These are phyloP conservation scores for Ophiostoma ulmi DNA, from an alignment of 2,329 filamentous ascomycete species.

Conservation along the genomic window DNA sequence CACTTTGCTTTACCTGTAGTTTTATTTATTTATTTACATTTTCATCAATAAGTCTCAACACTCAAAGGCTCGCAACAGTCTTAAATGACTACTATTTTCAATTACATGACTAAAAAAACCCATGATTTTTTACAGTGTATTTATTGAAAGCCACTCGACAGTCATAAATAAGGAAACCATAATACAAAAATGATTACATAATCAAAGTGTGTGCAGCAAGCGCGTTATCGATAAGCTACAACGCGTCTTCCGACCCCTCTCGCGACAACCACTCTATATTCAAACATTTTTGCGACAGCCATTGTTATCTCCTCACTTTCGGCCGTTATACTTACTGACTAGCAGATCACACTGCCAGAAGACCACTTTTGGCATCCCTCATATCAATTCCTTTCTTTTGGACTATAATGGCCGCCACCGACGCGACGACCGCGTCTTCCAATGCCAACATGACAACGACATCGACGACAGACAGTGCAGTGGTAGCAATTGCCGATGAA, in stretches of 20 bases:
- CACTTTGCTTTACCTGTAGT: too few species aligned
- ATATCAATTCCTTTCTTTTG: neutral
- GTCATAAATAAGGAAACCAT: neutral
- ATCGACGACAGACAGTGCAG: neutral
- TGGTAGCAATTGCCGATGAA: constrained; percentile 16
- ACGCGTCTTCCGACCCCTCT: constrained; percentile 20
- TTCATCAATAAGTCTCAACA: too few species aligned
- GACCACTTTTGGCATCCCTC: neutral
- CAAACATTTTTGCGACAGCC: neutral
- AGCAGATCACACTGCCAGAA: neutral
- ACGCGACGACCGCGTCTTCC: constrained; percentile 17
- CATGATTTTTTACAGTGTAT: too few species aligned
- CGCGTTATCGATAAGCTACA: constrained; percentile 22
- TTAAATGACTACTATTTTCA: too few species aligned
- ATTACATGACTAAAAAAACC: too few species aligned
- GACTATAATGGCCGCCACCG: constrained; percentile 16
- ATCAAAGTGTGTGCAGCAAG: neutral
- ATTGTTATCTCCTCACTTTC: neutral
- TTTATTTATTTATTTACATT: too few species aligned
- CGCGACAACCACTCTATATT: neutral
- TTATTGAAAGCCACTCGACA: too few species aligned
- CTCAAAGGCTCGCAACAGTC: too few species aligned
- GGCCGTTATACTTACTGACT: neutral
- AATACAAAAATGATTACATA: neutral
- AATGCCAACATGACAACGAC: constrained; percentile 6